phyloP scores from a whole-genome alignment of 306 rosid species.

The Mimosa pudica region DNA sequence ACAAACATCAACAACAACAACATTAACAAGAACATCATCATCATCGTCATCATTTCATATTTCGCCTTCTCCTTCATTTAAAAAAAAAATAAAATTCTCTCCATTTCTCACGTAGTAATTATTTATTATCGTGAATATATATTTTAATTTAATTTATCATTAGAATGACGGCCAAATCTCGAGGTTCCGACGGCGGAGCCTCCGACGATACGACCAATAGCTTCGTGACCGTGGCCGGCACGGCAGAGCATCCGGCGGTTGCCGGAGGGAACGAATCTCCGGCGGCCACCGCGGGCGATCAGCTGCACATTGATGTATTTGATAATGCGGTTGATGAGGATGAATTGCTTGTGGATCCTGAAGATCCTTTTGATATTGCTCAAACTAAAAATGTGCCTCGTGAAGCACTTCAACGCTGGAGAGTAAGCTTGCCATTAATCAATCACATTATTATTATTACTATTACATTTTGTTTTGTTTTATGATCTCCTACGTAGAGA shows the following conservation, averaged over 20 bases:
- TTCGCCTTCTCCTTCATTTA: too few relatives aligned
- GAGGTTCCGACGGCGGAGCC: constrained; percentile 40
- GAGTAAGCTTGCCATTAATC: constrained; percentile 34
- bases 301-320: not conserved
- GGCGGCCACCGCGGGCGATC: not conserved
- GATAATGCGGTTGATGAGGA: constrained; percentile 12
- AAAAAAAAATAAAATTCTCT: too few relatives aligned
- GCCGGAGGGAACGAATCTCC: not conserved
- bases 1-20: too few relatives aligned
- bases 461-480: too few relatives aligned
- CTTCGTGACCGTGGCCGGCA: constrained; percentile 30
- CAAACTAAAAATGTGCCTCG: constrained; percentile 78
- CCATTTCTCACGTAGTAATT: too few relatives aligned
- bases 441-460: too few relatives aligned
- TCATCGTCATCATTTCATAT: too few relatives aligned
- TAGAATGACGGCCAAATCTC: constrained; percentile 48
- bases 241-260: not conserved
- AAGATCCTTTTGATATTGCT: constrained; percentile 74
- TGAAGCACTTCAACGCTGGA: constrained; percentile 66
- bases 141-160: constrained; percentile 8
- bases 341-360: constrained; percentile 24
- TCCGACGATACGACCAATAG: constrained; percentile 36
- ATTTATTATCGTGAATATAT: too few relatives aligned
- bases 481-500: too few relatives aligned
- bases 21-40: too few relatives aligned